Conservation (phyloP, 2,329 filamentous ascomycete species). For the Penicillium sp. region DNA sequence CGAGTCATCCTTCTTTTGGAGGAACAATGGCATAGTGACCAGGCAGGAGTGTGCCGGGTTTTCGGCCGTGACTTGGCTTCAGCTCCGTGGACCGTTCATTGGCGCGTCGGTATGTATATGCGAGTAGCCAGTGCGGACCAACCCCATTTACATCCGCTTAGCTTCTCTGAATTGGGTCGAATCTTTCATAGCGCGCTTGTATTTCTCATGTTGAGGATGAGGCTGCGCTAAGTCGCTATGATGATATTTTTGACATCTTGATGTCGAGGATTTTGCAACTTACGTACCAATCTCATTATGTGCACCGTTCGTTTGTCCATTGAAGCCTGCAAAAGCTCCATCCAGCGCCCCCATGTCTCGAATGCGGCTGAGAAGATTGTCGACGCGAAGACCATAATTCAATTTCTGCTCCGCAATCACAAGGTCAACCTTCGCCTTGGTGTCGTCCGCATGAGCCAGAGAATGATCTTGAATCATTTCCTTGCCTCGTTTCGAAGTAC, state of each 20-base stretch:
- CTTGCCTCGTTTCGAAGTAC: slow-evolving; percentile 38
- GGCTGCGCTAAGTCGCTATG: not conserved
- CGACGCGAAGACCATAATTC: slow-evolving; percentile 39
- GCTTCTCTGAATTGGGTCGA: not conserved
- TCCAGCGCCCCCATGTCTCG: slow-evolving; percentile 33
- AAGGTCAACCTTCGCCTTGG: slow-evolving; percentile 41
- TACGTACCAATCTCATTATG: slow-evolving; percentile 23
- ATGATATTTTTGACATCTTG: slow-evolving; percentile 4
- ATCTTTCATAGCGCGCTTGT: not conserved
- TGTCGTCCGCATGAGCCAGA: slow-evolving; percentile 41
- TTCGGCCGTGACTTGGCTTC: not conserved
- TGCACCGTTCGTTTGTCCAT: slow-evolving; percentile 20
- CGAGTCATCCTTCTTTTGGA: not conserved
- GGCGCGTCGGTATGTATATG: not conserved
- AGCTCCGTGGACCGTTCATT: not conserved
- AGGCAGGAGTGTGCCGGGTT: not conserved
- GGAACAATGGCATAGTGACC: not conserved
- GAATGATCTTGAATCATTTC: slow-evolving; percentile 40
- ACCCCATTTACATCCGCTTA: not conserved
- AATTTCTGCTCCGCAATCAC: slow-evolving; percentile 42
- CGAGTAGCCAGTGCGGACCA: not conserved
- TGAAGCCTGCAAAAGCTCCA: slow-evolving; percentile 19
- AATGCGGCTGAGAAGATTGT: slow-evolving; percentile 40
- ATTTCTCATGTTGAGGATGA: not conserved
- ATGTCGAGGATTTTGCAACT: not conserved